Conservation (phyloP, 2,329 filamentous ascomycete genomes). For the Sarocladium strictum region DNA sequence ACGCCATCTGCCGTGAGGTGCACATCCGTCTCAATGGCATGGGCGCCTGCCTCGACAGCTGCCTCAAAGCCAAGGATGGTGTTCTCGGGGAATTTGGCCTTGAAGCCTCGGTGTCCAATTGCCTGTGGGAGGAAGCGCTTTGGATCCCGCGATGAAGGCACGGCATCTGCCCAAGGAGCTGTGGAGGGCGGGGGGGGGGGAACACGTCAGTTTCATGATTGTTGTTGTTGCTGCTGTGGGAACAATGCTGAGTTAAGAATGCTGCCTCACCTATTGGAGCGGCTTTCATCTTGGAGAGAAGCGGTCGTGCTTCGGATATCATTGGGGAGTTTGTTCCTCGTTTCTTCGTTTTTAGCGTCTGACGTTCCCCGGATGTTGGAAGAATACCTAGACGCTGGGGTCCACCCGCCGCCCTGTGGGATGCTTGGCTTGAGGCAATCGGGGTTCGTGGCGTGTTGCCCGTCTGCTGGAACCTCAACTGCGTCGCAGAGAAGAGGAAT, state of each 20-base stretch:
- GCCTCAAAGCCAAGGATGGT: constrained; percentile 71
- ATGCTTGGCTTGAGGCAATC: no score
- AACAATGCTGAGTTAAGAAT: no score
- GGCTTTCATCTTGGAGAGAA: neutral
- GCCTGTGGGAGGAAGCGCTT: constrained; percentile 52
- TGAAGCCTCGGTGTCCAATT: constrained; percentile 76
- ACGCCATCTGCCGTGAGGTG: constrained; percentile 78
- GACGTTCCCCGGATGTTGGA: no score
- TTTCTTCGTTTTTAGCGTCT: no score
- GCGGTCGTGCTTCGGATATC: neutral
- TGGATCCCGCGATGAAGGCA: constrained; percentile 20
- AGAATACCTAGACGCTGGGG: no score
- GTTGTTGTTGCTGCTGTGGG: no score
- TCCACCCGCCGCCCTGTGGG: no score
- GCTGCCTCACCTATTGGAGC: neutral
- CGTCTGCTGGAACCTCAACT: no score
- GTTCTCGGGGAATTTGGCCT: constrained; percentile 76
- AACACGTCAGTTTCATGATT: no score
- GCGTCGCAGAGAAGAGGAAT: no score
- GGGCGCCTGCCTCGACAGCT: constrained; percentile 66
- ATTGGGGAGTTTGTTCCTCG: neutral
- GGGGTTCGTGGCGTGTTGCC: no score
- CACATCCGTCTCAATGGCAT: constrained; percentile 84
- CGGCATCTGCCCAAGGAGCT: constrained; percentile 29
- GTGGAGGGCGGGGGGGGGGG: neutral